Percentiles rank a stretch among this genome's conserved stretches.
Evolutionary conservation across 1,284 basidiomycete genomes (phyloP).

Genomic region (Trichosporon ovoides): DNA sequence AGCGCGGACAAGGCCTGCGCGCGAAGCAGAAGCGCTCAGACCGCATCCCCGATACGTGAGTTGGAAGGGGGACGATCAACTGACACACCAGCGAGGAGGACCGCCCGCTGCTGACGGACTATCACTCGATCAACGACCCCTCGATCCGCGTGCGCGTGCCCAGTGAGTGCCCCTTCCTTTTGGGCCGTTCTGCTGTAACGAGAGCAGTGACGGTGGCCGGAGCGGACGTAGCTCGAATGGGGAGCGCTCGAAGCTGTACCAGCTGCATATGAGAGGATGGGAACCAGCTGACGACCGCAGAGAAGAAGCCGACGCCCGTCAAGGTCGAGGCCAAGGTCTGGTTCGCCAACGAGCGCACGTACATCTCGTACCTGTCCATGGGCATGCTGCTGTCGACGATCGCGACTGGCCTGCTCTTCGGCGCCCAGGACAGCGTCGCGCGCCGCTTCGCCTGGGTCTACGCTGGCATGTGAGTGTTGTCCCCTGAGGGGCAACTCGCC

Average conservation of each 20-base stretch:
- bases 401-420: conserved; percentile 63
- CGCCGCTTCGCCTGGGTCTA: conserved; percentile 79
- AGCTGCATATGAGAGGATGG: too few relatives aligned
- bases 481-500: not conserved
- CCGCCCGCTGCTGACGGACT: conserved; percentile 38
- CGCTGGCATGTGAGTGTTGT: conserved; percentile 58
- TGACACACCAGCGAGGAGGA: conserved; percentile 21
- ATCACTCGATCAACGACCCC: conserved; percentile 46
- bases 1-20: conserved; percentile 31
- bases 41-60: conserved; percentile 43
- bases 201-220: not conserved
- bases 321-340: conserved; percentile 97
- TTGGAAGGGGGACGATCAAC: too few relatives aligned
- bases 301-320: conserved; percentile 83
- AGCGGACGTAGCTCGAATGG: not conserved
- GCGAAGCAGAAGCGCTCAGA: conserved; percentile 46
- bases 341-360: conserved; percentile 98
- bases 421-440: conserved; percentile 60
- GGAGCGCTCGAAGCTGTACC: not conserved
- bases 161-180: conserved; percentile 24
- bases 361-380: conserved; percentile 85
- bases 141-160: conserved; percentile 38
- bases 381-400: conserved; percentile 80
- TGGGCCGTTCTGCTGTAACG: not conserved
- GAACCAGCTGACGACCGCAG: conserved; percentile 22